Base-by-base conservation (phyloP, 495 filamentous ascomycete genomes). In the Penicillium turbatum region DNA sequence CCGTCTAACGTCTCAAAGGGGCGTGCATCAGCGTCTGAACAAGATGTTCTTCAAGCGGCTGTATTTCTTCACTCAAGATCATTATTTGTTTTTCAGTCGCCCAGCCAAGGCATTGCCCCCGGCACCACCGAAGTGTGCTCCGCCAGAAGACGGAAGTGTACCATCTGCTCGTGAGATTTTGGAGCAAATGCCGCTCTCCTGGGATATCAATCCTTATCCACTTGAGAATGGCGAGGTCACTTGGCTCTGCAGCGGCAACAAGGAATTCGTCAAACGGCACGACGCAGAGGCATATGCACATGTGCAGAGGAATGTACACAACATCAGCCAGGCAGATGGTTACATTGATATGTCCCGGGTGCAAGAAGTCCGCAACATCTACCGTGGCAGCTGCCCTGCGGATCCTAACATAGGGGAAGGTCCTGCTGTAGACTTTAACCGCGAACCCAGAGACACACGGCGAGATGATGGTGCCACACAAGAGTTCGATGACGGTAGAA, bases 21-120 rank as follows among this genome's bases (percentile, higher is more conserved):
- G 86, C 11, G 68, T 73, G 12, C 75, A 84, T 19, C 78, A 83
- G 59, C 72, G 78, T 36, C 63, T 84, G 56, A 84, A 85, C 30
- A 82, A 75, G 58, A 82, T 86, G 68, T 86, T 87, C 54, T 86
- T 76, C 66, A 90, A 89, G 57, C 76, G 83, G 16, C 65, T 88
- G 6, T 90, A 89, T 59, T 90, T 86, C 57, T 82, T 81, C 40
- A 82, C 80, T 2, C 83, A 89, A 51, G 82, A 89, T 57, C 82
- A 85, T 49, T 86, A 77, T 48, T 65, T 90, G 17, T 76, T 84
- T 36, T 90, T 88, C 68, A 82, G 79, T 59, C 76, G 76, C 50
- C 86, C 86, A 17, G 75, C 82, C n/a, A 82, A 79, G 45, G 82
- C 84, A 3, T 57, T 73, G 1, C 86, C 86, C 21, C 86, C 86